These are phyloP conservation scores for Oemleria cerasiformis DNA, from an alignment of 306 rosid genomes.

Conservation along the genomic window DNA sequence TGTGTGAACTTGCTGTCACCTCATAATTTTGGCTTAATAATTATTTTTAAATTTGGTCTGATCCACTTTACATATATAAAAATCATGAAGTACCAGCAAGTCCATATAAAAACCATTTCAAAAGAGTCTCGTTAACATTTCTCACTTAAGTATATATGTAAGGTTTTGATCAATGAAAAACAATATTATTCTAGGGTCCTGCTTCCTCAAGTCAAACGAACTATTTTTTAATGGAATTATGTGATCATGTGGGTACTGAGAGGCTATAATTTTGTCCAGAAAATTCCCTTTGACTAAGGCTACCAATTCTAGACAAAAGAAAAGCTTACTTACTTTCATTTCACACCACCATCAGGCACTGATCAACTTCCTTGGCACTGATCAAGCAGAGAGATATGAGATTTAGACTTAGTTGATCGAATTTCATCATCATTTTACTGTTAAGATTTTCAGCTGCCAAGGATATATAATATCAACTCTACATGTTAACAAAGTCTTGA, in stretches of 20 bases:
- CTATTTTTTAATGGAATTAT: slow-evolving; percentile 37
- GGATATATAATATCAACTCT: not conserved
- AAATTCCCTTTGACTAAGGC: not conserved
- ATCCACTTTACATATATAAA: no score
- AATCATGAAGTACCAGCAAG: no score
- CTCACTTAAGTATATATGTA: no score
- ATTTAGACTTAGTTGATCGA: not conserved
- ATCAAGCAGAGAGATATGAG: not conserved
- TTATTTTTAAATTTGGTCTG: no score
- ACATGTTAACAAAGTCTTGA: slow-evolving; percentile 2
- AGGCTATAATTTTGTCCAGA: not conserved
- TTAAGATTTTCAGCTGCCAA: not conserved
- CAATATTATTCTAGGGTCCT: slow-evolving; percentile 30
- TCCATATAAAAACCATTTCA: no score
- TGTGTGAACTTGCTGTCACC: no score
- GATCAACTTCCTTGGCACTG: slow-evolving; percentile 9
- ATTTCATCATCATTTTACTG: not conserved
- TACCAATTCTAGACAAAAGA: not conserved
- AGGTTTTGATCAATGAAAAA: no score
- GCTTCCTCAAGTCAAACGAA: slow-evolving; percentile 29
- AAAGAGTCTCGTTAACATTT: no score
- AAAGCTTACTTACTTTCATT: not conserved
- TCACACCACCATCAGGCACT: not conserved
- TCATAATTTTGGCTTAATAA: no score
- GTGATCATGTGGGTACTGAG: not conserved